Base-by-base conservation (phyloP, 208 protist genomes). In the Naegleria gruberi region DNA sequence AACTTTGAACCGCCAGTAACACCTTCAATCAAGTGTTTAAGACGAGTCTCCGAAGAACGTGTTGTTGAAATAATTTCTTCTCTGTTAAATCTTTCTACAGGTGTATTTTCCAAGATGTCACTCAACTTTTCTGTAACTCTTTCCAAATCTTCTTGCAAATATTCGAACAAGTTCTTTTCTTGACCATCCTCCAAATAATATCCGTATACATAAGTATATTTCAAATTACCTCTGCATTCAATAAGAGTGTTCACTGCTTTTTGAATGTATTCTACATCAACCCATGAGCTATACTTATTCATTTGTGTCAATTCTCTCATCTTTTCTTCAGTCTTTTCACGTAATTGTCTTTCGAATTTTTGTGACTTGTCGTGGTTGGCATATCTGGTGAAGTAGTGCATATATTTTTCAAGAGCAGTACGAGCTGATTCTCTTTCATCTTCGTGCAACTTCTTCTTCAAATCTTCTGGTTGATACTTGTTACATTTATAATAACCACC, bases 201-300 rank as follows among this genome's bases (percentile, higher is more conserved):
- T 40, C 90, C 90, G 89, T 93, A 93, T 26, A 93, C 90, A 91
- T 93, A 93, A 4, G 92, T 93, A 74, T 91, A 93, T 88, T 92
- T 91, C 3, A 93, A 65, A n/a, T 46, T 90, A 41, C 65, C 42
- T 55, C 92, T 86, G 37, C 82, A 92, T 40, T 85, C 55, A 37
- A 93, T 65, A 19, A 93, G 44, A 26, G 34, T 45, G 23, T 93
- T 37, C 3, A 83, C 91, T 19, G 90, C 90, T 37, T 93, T 89
- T 41, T 86, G 55, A 46, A 93, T 55, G 40, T 93, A 92, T 55
- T 93, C 92, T 65, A 83, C 81, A 47, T 92, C 65, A 34, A 81
- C 83, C 45, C 73, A 85, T 0, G 81, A 73, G 10, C 41, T 37
- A 55, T 77, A 84, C 57, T 89, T 82, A 89, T 74, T 82, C 15